Evolutionary conservation across 2,329 filamentous ascomycete species (phyloP), one percentile per base, ranked within the genome.

Genomic region (Scedosporium boydii): DNA sequence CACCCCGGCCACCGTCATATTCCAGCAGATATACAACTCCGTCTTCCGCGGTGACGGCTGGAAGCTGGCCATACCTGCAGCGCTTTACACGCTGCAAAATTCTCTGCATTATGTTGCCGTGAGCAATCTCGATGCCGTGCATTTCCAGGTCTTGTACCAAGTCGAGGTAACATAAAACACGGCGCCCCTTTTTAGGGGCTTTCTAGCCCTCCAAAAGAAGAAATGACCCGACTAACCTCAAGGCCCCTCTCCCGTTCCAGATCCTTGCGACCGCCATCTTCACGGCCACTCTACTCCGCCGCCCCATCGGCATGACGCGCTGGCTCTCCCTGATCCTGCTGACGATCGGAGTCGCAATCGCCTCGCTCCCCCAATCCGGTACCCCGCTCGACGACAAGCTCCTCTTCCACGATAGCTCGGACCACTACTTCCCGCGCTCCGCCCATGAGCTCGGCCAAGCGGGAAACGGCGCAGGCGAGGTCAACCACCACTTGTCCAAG

Each of bases 111-210:
- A 97, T 70, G 84, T 96, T 60, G 93, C 91, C 1, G 86, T 97
- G 10, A 91, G 90, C 65, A 97, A 98, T 68, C 75, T 98, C 68
- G 91, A 96, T 69, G 90, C 93, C 0, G 91, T 95, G 4, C 92
- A 93, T 61, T 98, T 97, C 71, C 93, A 97, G 74, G 87, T 96
- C 64, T 85, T 95, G 27, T 96, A 95, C 72, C 93, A 99, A 75
- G 80, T 98, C 63, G 97, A 97, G 80, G 83, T 84, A 34, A 69
- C n/a, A 73, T 64, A 29, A 59, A 59, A 21, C n/a, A 21, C 34
- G 38, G 7, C 23, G 18, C n/a, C 18, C 14, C 16, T 21, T 41
- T 21, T 18, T 41, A 3, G 18, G 7, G 7, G 29, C 21, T 18
- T 38, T 14, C 29, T 29, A 21, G n/a, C 56, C 21, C 23, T 23